These are phyloP conservation scores for Crithidia thermophila DNA, from an alignment of 208 protist genomes.

Conservation along the genomic window DNA sequence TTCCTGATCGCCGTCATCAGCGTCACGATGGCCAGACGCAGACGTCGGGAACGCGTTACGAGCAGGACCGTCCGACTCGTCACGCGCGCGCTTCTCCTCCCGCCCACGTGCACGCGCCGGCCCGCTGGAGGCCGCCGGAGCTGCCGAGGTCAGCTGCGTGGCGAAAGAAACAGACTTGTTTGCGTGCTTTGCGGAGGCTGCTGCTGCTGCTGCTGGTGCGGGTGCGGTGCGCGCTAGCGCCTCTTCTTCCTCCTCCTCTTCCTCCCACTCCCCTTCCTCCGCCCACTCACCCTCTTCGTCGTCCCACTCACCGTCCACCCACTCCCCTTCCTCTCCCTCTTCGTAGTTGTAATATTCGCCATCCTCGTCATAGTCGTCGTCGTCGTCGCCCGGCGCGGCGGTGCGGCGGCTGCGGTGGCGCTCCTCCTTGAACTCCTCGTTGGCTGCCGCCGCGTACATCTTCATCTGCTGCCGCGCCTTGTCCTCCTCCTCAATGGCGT, in stretches of 20 bases:
- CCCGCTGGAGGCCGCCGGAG: not conserved
- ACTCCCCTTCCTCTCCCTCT: constrained; percentile 23
- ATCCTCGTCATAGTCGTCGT: constrained; percentile 21
- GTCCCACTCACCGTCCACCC: constrained; percentile 19
- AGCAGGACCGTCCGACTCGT: not conserved
- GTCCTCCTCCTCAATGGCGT: constrained; percentile 18
- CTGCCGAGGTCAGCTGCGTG: not conserved
- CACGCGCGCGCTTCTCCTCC: constrained; percentile 6
- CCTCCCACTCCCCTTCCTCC: constrained; percentile 19
- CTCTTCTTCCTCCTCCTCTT: constrained; percentile 12
- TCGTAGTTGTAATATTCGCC: constrained; percentile 5
- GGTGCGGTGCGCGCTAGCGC: not conserved
- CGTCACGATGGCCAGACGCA: constrained; percentile 1
- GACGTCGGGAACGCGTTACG: too few species aligned
- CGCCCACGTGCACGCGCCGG: not conserved
- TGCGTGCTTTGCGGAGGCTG: not conserved
- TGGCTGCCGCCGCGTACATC: constrained; percentile 27
- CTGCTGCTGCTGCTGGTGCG: not conserved
- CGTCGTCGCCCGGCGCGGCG: constrained; percentile 2
- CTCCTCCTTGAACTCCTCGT: constrained; percentile 28
- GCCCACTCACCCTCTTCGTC: constrained; percentile 32
- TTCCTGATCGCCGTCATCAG: not conserved
- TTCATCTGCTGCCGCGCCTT: constrained; percentile 23
- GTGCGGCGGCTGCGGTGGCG: constrained; percentile 4
- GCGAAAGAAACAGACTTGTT: constrained; percentile 3